A percentile compares a stretch with the other conserved stretches of the same genome.
Evolutionary conservation across 2,329 filamentous ascomycete genomes (phyloP).

Genomic region (Aspergillus ustus): DNA sequence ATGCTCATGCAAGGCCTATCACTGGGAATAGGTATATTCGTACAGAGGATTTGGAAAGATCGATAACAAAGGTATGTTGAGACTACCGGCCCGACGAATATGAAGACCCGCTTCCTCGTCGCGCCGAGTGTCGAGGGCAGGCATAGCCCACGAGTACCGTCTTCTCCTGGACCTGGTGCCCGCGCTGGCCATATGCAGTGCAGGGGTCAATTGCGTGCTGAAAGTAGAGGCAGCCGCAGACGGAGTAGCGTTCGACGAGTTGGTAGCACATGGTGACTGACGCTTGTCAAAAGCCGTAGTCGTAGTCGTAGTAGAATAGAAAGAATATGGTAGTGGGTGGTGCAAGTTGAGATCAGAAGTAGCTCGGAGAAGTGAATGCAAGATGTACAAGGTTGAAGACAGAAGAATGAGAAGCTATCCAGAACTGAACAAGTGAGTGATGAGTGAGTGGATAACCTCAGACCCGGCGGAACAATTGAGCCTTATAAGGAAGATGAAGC

Average conservation of each 20-base stretch:
- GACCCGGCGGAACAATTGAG: not conserved
- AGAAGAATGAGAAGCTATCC: not conserved
- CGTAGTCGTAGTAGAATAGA: not conserved
- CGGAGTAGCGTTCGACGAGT: constrained; percentile 82
- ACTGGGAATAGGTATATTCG: not conserved
- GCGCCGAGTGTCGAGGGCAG: constrained; percentile 61
- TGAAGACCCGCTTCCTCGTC: not conserved
- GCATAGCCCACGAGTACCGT: constrained; percentile 83
- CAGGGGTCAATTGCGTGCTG: constrained; percentile 85
- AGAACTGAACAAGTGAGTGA: not conserved
- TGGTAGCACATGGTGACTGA: constrained; percentile 77
- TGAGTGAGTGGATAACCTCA: not conserved
- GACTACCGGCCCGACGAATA: not conserved
- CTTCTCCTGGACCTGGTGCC: constrained; percentile 73
- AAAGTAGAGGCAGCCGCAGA: constrained; percentile 87
- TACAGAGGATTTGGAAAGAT: not conserved
- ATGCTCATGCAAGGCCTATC: not conserved
- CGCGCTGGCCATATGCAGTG: constrained; percentile 71
- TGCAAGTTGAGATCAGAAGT: not conserved
- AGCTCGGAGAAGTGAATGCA: not conserved
- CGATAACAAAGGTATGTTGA: not conserved
- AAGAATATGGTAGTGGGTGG: not conserved
- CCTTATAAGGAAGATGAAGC: not conserved
- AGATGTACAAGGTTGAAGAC: not conserved
- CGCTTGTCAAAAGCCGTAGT: not conserved